Conservation (phyloP, 31 red algal species). For the Porphyra umbilicalis region DNA sequence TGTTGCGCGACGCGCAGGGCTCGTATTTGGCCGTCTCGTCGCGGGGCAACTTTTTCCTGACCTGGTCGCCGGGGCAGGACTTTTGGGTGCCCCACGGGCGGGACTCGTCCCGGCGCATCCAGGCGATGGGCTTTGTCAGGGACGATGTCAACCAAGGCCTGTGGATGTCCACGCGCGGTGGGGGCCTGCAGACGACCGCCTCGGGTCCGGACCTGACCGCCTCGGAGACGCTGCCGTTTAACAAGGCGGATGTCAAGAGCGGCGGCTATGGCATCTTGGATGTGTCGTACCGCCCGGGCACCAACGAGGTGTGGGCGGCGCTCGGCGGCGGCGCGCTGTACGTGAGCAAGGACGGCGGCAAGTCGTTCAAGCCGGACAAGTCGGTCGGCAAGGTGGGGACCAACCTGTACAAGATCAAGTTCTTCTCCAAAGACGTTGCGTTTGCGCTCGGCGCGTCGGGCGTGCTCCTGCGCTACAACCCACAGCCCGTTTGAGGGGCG, state of each 20-base stretch:
- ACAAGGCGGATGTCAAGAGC: slow-evolving; percentile 80
- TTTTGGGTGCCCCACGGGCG: slow-evolving; percentile 95
- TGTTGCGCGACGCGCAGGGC: slow-evolving; percentile 62
- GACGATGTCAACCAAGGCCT: slow-evolving; percentile 76
- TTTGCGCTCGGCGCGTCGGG: slow-evolving; percentile 88
- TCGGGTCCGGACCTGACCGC: slow-evolving; percentile 43
- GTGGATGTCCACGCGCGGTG: slow-evolving; percentile 86
- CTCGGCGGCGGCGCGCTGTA: slow-evolving; percentile 82
- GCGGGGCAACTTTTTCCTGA: slow-evolving; percentile 92
- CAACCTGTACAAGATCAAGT: slow-evolving; percentile 93
- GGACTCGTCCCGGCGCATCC: slow-evolving; percentile 81
- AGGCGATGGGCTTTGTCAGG: slow-evolving; percentile 87
- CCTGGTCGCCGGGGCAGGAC: slow-evolving; percentile 88
- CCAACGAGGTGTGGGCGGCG: slow-evolving; percentile 81
- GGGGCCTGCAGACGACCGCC: slow-evolving; percentile 61
- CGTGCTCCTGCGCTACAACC: slow-evolving; percentile 58
- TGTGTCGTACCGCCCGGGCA: slow-evolving; percentile 64
- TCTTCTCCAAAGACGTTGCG: slow-evolving; percentile 65
- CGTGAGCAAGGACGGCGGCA: slow-evolving; percentile 62
- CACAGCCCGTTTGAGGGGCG: background rate
- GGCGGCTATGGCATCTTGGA: slow-evolving; percentile 95
- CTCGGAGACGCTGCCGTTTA: slow-evolving; percentile 60
- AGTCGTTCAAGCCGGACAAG: slow-evolving; percentile 67
- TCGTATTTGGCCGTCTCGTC: slow-evolving; percentile 82
- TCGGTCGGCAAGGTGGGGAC: slow-evolving; percentile 51